A percentile compares a stretch with the other conserved stretches of the same genome.
Conservation (phyloP, 2,329 filamentous ascomycete genomes). For the Pyricularia grisea region DNA sequence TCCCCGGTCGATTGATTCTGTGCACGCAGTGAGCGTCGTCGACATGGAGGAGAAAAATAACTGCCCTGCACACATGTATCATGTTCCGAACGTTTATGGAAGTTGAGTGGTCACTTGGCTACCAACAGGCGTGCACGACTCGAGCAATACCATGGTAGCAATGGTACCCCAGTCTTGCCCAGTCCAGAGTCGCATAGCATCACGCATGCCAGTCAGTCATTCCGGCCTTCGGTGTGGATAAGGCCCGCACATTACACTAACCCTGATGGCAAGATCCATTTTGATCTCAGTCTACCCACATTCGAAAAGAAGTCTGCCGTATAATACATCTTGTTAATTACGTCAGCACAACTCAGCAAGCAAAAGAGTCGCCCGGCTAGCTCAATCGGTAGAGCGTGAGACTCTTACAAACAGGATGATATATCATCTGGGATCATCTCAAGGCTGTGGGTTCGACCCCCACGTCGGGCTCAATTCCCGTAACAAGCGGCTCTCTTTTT, state of each 20-base stretch:
- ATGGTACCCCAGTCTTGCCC: too few relatives aligned
- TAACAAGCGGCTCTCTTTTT: background rate
- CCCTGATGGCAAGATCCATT: background rate
- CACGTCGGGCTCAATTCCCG: constrained; percentile 1
- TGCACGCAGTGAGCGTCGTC: too few relatives aligned
- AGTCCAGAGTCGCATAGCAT: background rate
- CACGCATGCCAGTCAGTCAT: background rate
- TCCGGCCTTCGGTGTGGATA: background rate
- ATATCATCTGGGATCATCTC: background rate
- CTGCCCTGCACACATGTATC: too few relatives aligned
- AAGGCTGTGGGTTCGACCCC: constrained; percentile 2
- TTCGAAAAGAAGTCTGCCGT: background rate
- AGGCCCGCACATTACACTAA: background rate
- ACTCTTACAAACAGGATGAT: constrained; percentile 39
- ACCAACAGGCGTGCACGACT: background rate
- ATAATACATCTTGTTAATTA: background rate
- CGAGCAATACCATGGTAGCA: background rate
- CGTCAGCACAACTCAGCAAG: background rate
- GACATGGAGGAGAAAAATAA: too few relatives aligned
- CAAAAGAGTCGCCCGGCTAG: constrained; percentile 39
- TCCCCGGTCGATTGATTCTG: too few relatives aligned
- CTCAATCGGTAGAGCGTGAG: constrained; percentile 67
- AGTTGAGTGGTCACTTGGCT: too few relatives aligned
- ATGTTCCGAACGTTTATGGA: too few relatives aligned
- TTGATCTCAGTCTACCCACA: background rate